phyloP scores from a whole-genome alignment of 306 rosid species.

The Sophora flavescens region DNA sequence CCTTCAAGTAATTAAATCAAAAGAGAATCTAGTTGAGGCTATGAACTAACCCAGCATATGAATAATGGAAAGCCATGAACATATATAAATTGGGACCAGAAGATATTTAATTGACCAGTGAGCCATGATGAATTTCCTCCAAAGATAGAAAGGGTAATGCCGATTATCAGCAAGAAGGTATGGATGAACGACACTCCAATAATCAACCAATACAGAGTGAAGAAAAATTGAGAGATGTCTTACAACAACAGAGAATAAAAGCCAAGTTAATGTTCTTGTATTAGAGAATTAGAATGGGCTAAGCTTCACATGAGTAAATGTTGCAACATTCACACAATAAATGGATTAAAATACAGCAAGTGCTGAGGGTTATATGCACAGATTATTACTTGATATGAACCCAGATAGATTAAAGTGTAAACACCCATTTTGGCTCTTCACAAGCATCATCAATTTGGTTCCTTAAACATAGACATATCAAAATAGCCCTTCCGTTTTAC shows the following conservation, averaged over 20 bases:
- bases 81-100: conserved; percentile 67
- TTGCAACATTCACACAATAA: conserved; percentile 6
- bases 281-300: conserved; percentile 10
- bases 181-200: conserved; percentile 85
- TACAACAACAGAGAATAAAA: conserved; percentile 14
- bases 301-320: conserved; percentile 20
- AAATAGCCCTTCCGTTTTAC: too few relatives aligned
- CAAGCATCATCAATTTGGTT: too few relatives aligned
- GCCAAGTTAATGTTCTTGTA: conserved; percentile 16
- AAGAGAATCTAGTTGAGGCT: conserved; percentile 18
- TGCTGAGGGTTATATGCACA: background rate
- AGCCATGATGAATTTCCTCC: conserved; percentile 76
- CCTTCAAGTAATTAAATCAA: conserved; percentile 6
- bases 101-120: conserved; percentile 82
- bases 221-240: conserved; percentile 8
- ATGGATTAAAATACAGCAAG: conserved; percentile 14
- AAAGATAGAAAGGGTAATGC: conserved; percentile 69
- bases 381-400: conserved; percentile 4
- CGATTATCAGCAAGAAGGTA: conserved; percentile 93
- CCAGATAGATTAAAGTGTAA: background rate
- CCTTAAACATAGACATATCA: too few relatives aligned
- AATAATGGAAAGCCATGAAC: conserved; percentile 81
- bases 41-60: conserved; percentile 65
- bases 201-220: conserved; percentile 37
- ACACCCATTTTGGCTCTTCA: too few relatives aligned